Percentiles rank a stretch among this genome's conserved stretches.
phyloP scores from a whole-genome alignment of 1,284 basidiomycete species.

The Ceratobasidium sp. region DNA sequence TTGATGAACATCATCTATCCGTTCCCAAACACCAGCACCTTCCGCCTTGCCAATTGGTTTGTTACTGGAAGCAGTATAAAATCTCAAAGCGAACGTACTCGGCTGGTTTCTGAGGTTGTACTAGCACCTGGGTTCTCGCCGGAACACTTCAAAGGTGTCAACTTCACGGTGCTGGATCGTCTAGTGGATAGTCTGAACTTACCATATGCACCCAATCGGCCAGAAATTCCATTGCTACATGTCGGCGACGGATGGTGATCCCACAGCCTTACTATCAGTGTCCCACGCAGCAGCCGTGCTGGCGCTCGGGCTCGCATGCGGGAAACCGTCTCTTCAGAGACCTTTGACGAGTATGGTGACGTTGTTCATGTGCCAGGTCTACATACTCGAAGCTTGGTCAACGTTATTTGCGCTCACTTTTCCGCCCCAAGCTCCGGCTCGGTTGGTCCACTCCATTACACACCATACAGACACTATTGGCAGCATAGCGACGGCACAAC shows the following conservation, averaged over 20 bases:
- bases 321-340: not conserved
- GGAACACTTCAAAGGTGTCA: not conserved
- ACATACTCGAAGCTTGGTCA: not conserved
- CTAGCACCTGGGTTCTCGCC: not conserved
- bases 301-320: not conserved
- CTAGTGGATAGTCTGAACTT: not conserved
- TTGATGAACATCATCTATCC: not conserved
- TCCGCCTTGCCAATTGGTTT: conserved; percentile 14
- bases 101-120: not conserved
- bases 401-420: not conserved
- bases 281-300: not conserved
- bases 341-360: not conserved
- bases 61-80: not conserved
- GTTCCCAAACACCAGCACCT: conserved; percentile 22
- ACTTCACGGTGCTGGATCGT: not conserved
- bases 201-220: too few species aligned
- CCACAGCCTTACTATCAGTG: not conserved
- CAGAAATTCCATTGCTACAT: not conserved
- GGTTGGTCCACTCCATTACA: not conserved
- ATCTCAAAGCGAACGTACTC: conserved; percentile 1
- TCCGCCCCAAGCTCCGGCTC: too few species aligned
- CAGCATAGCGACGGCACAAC: not conserved
- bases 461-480: not conserved
- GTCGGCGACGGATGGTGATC: not conserved
- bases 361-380: not conserved